Evolutionary conservation across 164 flowering plant species (phyloP), one percentile per base, ranked within the genome.

Genomic region (Chimonanthus salicifolius): DNA sequence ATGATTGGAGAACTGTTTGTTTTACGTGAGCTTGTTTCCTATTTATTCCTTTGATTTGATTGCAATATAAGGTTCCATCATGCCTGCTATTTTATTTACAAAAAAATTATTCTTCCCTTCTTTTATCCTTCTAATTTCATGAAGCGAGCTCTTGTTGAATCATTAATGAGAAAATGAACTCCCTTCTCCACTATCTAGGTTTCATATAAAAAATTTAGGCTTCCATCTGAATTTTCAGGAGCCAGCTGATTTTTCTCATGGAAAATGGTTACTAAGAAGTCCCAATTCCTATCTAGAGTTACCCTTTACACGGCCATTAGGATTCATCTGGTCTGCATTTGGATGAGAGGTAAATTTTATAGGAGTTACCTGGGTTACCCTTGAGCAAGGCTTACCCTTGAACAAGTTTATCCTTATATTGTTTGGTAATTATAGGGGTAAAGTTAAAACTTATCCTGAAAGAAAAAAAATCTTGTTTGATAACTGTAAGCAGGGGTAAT

Each of bases 1-100:
- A 85, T 74, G 85, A 87, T 68, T 93, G 98, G 99, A 62, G 44
- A 74, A 81, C 74, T 68, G 78, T 81, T 76, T 95, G 94, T 81
- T 92, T 93, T 71, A 89, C 88, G 99, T 94, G 82, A 86, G 96
- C 83, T 74, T 64, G 4, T 72, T 76, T n/a, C 18, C 49, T 33
- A 9, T 65, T 44, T 7, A 33, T 44, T 33, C 7, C 70, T 48
- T 47, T 68, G 49, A 68, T n/a, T 15, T 13, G 48, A 16, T 49
- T 16, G 48, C 33, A 68, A 13, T 48, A 15, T 47, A 45, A 43
- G 44, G 47, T 48, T 44, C 45, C 13, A 43, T 44, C 18, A 7
- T 66, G 47, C 13, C 47, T 44, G 47, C 33, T 44, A 66, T 18
- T 2, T 7, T 66, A 43, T 44, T 11, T 54, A 54, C 16, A 54